Base-by-base conservation (phyloP, 352 stramenopile genomes). In the Phytophthora foliorum region DNA sequence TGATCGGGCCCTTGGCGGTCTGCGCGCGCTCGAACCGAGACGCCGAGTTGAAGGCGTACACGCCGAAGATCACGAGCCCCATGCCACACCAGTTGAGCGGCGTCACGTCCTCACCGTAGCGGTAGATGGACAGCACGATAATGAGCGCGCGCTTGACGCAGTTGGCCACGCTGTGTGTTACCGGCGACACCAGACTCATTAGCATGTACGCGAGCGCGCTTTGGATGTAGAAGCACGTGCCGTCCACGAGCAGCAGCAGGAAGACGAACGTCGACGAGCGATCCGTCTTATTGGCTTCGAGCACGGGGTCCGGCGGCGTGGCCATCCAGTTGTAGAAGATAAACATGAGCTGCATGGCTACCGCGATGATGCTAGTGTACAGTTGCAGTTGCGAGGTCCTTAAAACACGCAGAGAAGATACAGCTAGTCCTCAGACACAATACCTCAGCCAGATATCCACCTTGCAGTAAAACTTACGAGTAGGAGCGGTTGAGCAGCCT, bases 111-210 rank as follows among this genome's bases (percentile, higher is more conserved):
- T 97, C 93, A 44, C 91, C 91, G 68, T 95, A 98, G 63, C 93
- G 90, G 46, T 88, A 91, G 65, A 98, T 97, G 25, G 91, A 97
- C 41, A 96, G 82, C 75, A 91, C 89, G 51, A 98, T 97, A 41
- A 97, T 88, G 56, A 97, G 72, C 34, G 91, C 85, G 24, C 92
- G 84, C 78, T 98, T 98, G 50, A 97, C 82, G 54, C 91, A 97
- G 75, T 97, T 97, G 19, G 88, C 89, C 36, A 98, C 92, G 56
- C 88, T 97, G 73, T 97, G 90, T 56, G 88, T 96, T 57, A 98
- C 91, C 25, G 92, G 91, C 31, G 88, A 95, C 68, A 98, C 89
- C 61, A 94, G 80, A 66, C 87, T 95, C 90, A 98, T 97, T 48
- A 96, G 90, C 80, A 86, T 82, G 73, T 97, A 98, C 36, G 92